These are phyloP conservation scores for Phyllosticta capitalensis DNA, from an alignment of 2,329 filamentous ascomycete genomes.

Conservation along the genomic window DNA sequence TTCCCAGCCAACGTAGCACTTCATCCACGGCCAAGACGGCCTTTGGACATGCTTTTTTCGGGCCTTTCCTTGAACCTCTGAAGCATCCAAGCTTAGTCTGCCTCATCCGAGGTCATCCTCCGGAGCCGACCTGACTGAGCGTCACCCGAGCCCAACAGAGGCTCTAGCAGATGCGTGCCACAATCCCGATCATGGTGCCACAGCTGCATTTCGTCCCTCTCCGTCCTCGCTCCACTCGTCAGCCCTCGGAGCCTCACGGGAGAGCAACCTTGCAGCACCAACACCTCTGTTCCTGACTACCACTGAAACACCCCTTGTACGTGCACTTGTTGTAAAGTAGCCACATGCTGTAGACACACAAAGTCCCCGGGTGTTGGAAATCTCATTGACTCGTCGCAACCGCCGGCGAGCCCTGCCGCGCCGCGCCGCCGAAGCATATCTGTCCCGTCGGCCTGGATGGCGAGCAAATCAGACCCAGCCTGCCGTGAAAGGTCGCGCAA, in stretches of 20 bases:
- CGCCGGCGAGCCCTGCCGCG: not conserved
- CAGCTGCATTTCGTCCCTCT: not conserved
- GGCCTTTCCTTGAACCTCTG: not conserved
- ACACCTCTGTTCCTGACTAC: slow-evolving; percentile 1
- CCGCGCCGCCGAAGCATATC: not conserved
- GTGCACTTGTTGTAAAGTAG: not conserved
- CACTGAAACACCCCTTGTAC: not conserved
- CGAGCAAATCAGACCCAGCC: not conserved
- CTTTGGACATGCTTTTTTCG: not conserved
- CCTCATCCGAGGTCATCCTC: not conserved
- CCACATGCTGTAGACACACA: not conserved
- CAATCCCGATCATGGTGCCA: not conserved
- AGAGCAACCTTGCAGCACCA: slow-evolving; percentile 5
- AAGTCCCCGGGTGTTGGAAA: not conserved
- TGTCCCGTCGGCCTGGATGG: not conserved
- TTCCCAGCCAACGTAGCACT: not conserved
- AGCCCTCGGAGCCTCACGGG: not conserved
- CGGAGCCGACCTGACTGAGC: not conserved
- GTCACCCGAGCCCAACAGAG: not conserved
- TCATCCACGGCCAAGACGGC: not conserved
- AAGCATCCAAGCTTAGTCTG: not conserved
- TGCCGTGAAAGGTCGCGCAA: not conserved
- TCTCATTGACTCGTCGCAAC: not conserved
- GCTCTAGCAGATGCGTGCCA: not conserved
- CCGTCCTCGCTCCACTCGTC: not conserved